Percentiles rank a stretch among this genome's conserved stretches.
These are phyloP conservation scores for Darksidea phi DNA, from an alignment of 495 filamentous ascomycete species.

Conservation along the genomic window DNA sequence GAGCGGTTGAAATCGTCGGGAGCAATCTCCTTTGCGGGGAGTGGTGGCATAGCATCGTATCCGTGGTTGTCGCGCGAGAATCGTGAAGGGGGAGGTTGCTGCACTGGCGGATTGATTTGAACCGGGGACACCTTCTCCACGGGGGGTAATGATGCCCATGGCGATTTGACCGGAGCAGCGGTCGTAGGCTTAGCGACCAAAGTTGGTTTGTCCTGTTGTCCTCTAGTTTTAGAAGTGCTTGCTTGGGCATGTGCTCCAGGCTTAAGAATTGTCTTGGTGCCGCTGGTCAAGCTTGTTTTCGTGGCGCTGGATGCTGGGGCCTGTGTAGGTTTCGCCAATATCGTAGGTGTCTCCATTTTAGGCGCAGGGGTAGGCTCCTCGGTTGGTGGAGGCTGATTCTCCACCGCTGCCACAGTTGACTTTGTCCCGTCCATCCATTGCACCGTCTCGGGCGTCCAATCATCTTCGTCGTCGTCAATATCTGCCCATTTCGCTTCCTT, in stretches of 20 bases:
- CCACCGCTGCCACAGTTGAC: slow-evolving; percentile 62
- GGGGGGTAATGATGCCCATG: slow-evolving; percentile 84
- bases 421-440: slow-evolving; percentile 98
- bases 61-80: slow-evolving; percentile 39
- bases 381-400: slow-evolving; percentile 47
- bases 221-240: slow-evolving; percentile 44
- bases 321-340: slow-evolving; percentile 13
- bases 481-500: slow-evolving; percentile 96
- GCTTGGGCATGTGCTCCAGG: slow-evolving; percentile 35
- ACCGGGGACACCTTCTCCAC: slow-evolving; percentile 77
- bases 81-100: slow-evolving; percentile 33
- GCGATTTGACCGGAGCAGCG: slow-evolving; percentile 76
- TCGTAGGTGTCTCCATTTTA: slow-evolving; percentile 44
- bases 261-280: slow-evolving; percentile 46
- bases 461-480: slow-evolving; percentile 97
- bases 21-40: slow-evolving; percentile 75
- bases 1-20: slow-evolving; percentile 91
- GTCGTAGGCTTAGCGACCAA: slow-evolving; percentile 77
- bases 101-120: slow-evolving; percentile 48
- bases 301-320: slow-evolving; percentile 19
- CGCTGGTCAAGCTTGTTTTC: slow-evolving; percentile 32
- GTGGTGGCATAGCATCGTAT: slow-evolving; percentile 48
- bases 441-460: slow-evolving; percentile 94
- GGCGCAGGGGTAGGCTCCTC: slow-evolving; percentile 34
- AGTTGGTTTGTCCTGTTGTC: slow-evolving; percentile 70